Conservation (phyloP, 2,329 filamentous ascomycete species). For the Aspergillus oerlinghausenensis region DNA sequence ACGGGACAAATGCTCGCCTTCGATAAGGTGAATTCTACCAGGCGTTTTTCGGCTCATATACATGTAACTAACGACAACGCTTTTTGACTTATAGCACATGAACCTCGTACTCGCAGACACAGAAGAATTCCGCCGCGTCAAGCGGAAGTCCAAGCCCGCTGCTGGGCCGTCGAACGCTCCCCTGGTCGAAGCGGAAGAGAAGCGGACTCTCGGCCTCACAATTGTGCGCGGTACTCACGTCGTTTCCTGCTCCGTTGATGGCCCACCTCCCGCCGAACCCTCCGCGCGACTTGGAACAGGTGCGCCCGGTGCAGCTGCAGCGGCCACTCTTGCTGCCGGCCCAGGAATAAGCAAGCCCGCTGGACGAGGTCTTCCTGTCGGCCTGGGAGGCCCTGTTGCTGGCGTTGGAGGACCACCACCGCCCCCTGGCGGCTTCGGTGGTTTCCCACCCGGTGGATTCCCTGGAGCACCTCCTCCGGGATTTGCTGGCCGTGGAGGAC, state of each 20-base stretch:
- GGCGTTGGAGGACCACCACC: constrained; percentile 78
- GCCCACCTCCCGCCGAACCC: constrained; percentile 89
- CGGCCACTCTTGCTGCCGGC: constrained; percentile 71
- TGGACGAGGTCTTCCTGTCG: constrained; percentile 76
- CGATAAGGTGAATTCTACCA: constrained; percentile 65
- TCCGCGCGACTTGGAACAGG: constrained; percentile 80
- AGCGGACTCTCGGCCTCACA: constrained; percentile 90
- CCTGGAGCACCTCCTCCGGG: constrained; percentile 49
- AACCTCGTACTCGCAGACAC: constrained; percentile 98
- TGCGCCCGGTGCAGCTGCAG: constrained; percentile 53
- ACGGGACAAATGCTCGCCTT: constrained; percentile 98
- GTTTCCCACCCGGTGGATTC: constrained; percentile 50
- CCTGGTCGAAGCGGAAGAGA: constrained; percentile 86
- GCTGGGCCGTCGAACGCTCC: constrained; percentile 57
- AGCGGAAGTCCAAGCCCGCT: constrained; percentile 69
- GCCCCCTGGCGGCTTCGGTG: constrained; percentile 53
- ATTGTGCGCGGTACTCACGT: constrained; percentile 94
- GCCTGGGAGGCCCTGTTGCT: constrained; percentile 81
- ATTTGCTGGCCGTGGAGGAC: constrained; percentile 50
- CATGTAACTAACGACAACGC: background rate
- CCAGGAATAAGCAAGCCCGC: constrained; percentile 88
- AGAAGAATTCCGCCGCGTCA: constrained; percentile 91
- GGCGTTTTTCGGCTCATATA: background rate
- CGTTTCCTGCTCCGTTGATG: constrained; percentile 91
- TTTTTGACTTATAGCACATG: constrained; percentile 68